Base-by-base conservation (phyloP, 495 filamentous ascomycete species). In the Penicillium dipodomyicola region DNA sequence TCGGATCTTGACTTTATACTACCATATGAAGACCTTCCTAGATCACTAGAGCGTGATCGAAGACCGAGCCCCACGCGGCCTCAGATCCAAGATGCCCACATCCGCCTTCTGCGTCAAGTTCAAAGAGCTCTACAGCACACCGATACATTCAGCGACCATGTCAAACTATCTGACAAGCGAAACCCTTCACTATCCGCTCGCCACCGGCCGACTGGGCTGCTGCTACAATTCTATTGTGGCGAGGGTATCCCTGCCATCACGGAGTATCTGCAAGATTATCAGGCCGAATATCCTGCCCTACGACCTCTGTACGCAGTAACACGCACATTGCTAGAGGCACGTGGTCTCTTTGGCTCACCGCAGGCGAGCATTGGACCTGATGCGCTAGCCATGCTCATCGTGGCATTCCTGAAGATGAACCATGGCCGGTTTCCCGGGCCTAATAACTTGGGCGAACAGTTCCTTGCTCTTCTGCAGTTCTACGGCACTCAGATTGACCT, bases 341-440 rank as follows among this genome's bases (percentile, higher is more conserved):
- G 75, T 30, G 66, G 68, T 43, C 60, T 87, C 7, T 75, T 74
- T 25, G 76, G 80, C 15, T 63, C 72, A 23, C 65, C 66, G 50
- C 49, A 65, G 5, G 72, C 75, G 15, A 79, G 80, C 5, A 56
- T 86, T 10, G 73, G 74, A 4, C 68, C 78, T 2, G 80, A 84
- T 58, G 65, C 72, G 5, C 65, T 87, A 14, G 66, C 83, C 51
- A 77, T 84, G 64, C 79, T 86, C 61, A 58, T 85, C n/a, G 79
- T 81, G 14, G 80, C 79, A 2, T 78, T 78, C 42, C 59, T 85
- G 11, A 80, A 78, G 57, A 60, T 68, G 51, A 73, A 67, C 32
- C 70, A 71, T 45, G 71, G 67, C 22, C 68, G 69, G 2, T 72
- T 73, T 39, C 52, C 55, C 0, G 53, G 61, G 1, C 50, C 69